Conservation (phyloP, 2,329 filamentous ascomycete species). For the Helotiales sp. region DNA sequence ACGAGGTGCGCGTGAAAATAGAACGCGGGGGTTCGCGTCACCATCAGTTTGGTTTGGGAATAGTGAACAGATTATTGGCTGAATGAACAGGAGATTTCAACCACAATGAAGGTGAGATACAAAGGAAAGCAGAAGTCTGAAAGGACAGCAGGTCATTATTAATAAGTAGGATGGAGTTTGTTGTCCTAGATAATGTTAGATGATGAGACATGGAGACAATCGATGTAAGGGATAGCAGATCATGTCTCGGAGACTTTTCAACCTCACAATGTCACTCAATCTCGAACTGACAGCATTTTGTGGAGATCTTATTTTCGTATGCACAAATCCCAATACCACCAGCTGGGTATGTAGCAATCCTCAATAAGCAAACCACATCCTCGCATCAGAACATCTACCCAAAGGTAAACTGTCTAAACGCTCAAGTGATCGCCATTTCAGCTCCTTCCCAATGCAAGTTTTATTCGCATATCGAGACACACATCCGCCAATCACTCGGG, state of each 20-base stretch:
- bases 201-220: not conserved
- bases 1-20: not conserved
- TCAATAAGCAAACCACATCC: conserved; percentile 64
- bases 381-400: conserved; percentile 47
- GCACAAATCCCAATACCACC: conserved; percentile 38
- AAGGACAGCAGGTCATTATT: too few species aligned
- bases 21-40: conserved; percentile 18
- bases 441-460: conserved; percentile 50
- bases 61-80: too few species aligned
- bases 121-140: not conserved
- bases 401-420: conserved; percentile 39
- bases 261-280: conserved; percentile 2
- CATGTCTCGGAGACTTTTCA: not conserved
- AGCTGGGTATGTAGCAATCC: conserved; percentile 57
- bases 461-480: conserved; percentile 34
- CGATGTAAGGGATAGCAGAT: not conserved
- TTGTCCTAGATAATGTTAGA: not conserved
- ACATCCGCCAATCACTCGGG: conserved; percentile 21
- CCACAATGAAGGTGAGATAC: not conserved
- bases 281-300: conserved; percentile 23
- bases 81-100: not conserved
- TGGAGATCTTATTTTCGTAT: conserved; percentile 63
- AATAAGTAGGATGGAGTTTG: not conserved
- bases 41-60: not conserved
- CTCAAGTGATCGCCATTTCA: conserved; percentile 59